Conservation (phyloP, 2,329 filamentous ascomycete genomes). For the Xylaria sp. region DNA sequence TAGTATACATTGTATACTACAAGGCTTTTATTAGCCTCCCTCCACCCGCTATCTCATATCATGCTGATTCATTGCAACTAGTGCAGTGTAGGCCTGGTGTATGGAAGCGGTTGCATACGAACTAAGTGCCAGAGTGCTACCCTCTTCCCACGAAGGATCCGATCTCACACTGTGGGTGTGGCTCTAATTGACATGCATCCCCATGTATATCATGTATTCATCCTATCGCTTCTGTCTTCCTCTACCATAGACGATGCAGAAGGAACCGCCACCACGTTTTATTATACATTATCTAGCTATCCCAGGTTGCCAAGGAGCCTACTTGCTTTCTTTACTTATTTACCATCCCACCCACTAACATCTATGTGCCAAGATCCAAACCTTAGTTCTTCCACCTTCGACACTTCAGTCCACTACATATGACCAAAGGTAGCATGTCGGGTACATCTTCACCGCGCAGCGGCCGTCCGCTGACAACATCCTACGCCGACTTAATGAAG, state of each 20-base stretch:
- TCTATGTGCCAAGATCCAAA: slow-evolving; percentile 34
- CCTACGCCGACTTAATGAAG: slow-evolving; percentile 51
- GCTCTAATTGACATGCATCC: slow-evolving; percentile 33
- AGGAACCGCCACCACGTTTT: slow-evolving; percentile 36
- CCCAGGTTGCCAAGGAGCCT: slow-evolving; percentile 14
- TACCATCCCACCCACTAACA: slow-evolving; percentile 11
- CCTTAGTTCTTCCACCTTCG: slow-evolving; percentile 7
- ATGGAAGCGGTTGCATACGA: slow-evolving; percentile 30
- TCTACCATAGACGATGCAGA: slow-evolving; percentile 32
- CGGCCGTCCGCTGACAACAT: slow-evolving; percentile 50
- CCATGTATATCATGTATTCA: slow-evolving; percentile 34
- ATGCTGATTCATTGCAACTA: slow-evolving; percentile 26
- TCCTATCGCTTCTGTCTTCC: slow-evolving; percentile 29
- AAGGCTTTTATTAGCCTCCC: slow-evolving; percentile 31
- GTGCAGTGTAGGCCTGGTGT: slow-evolving; percentile 17
- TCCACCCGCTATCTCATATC: slow-evolving; percentile 33
- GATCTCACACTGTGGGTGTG: slow-evolving; percentile 35
- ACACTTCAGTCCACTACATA: slow-evolving; percentile 8
- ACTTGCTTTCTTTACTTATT: slow-evolving; percentile 13
- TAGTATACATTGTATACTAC: slow-evolving; percentile 8
- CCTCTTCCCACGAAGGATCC: slow-evolving; percentile 33
- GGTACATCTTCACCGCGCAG: slow-evolving; percentile 48
- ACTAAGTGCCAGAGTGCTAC: slow-evolving; percentile 30
- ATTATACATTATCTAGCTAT: slow-evolving; percentile 35
- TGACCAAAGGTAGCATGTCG: slow-evolving; percentile 39